Evolutionary conservation across 768 basidiomycete genomes (phyloP).

Genomic region (Lyophyllum semitale): DNA sequence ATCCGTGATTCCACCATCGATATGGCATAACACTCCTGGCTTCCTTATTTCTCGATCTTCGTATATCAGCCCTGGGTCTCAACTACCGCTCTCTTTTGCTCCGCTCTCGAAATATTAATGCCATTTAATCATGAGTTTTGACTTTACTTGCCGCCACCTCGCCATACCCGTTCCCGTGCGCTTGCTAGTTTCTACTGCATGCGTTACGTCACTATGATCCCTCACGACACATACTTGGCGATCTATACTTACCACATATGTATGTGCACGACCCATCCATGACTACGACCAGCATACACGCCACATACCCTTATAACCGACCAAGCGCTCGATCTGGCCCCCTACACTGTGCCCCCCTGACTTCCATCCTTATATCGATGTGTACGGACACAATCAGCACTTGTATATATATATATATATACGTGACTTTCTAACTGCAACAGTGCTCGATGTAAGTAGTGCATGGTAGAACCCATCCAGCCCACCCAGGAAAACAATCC

Average conservation of each 20-base stretch:
- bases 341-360: neutral
- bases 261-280: neutral
- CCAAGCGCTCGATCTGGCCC: neutral
- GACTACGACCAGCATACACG: constrained; percentile 2
- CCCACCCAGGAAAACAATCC: too few relatives aligned
- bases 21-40: neutral
- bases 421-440: too few relatives aligned
- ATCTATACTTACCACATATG: neutral
- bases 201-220: neutral
- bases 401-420: too few relatives aligned
- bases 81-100: too few relatives aligned
- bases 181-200: constrained; percentile 1
- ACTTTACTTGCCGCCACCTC: neutral
- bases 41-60: neutral
- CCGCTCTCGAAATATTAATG: neutral
- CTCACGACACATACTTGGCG: neutral
- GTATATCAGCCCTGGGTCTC: too few relatives aligned
- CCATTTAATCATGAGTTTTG: neutral
- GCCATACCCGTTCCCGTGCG: neutral
- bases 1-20: neutral
- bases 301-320: neutral
- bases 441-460: too few relatives aligned
- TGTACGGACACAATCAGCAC: too few relatives aligned
- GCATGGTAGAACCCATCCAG: too few relatives aligned
- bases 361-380: neutral